Percentiles rank a stretch among this genome's conserved stretches.
These are phyloP conservation scores for Vaccinium vitisidaea DNA, from an alignment of 148 eudicot genomes.

Conservation along the genomic window DNA sequence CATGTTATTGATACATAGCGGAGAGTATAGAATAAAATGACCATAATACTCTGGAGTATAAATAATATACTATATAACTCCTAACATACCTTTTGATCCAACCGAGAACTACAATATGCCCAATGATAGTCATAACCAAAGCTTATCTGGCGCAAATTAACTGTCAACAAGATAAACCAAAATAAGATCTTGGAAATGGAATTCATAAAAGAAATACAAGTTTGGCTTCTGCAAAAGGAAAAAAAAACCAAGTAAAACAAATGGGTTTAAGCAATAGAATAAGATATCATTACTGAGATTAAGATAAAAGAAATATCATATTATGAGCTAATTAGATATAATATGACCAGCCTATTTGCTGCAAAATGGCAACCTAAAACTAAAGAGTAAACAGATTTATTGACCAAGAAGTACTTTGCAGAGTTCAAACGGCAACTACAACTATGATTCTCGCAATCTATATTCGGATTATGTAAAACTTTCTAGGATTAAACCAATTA, in stretches of 20 bases:
- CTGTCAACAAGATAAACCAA: constrained; percentile 35
- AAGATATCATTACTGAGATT: neutral
- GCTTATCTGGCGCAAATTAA: constrained; percentile 85
- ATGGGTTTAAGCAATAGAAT: neutral
- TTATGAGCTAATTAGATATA: constrained; percentile 9
- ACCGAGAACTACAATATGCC: constrained; percentile 51
- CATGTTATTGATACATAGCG: neutral
- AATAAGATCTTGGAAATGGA: neutral
- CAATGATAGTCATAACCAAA: constrained; percentile 90
- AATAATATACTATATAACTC: neutral
- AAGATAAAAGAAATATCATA: neutral
- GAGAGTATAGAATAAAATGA: neutral
- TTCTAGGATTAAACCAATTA: neutral
- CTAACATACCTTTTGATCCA: constrained; percentile 65
- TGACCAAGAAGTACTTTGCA: neutral
- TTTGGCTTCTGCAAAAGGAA: neutral
- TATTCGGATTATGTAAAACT: neutral
- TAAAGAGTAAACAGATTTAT: neutral
- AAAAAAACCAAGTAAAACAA: neutral
- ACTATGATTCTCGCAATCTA: neutral
- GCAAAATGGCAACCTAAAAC: neutral
- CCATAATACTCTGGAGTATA: neutral
- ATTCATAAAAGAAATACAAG: neutral
- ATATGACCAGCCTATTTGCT: constrained; percentile 12
- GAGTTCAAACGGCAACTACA: neutral